Evolutionary conservation across 164 flowering plant species (phyloP).

Genomic region (Kingdonia uniflora): DNA sequence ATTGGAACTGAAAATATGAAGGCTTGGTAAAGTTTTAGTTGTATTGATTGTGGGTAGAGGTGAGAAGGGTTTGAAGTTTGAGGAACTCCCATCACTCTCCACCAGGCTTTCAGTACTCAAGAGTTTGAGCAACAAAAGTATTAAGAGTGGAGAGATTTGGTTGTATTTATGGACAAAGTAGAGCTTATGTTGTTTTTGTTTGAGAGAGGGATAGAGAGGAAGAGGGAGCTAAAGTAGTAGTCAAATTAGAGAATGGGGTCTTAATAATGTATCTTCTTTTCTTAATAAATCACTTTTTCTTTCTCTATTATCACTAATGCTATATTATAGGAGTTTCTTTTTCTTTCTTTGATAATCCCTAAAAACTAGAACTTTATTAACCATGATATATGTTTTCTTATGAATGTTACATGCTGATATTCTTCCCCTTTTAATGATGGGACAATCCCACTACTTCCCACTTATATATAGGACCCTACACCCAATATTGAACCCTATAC

Average conservation of each 20-base stretch:
- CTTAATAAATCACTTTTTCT: too few species aligned
- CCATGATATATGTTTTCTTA: conserved; percentile 4
- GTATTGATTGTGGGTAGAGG: conserved; percentile 59
- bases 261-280: too few species aligned
- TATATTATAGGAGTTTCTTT: too few species aligned
- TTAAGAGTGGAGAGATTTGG: not conserved
- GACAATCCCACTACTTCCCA: conserved; percentile 19
- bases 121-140: too few species aligned
- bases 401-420: conserved; percentile 9
- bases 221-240: not conserved
- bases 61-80: conserved; percentile 38
- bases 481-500: not conserved
- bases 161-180: conserved; percentile 15
- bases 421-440: conserved; percentile 12
- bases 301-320: too few species aligned
- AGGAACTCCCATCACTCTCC: conserved; percentile 34
- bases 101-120: not conserved
- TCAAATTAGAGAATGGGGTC: not conserved
- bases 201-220: not conserved
- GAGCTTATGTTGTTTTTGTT: not conserved
- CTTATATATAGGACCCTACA: conserved; percentile 17
- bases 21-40: conserved; percentile 70
- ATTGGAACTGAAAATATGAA: conserved; percentile 78
- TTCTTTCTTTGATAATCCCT: too few species aligned
- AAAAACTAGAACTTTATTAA: not conserved